Evolutionary conservation across 2,329 filamentous ascomycete genomes (phyloP), one percentile per base, ranked within the genome.

Genomic region (Sphaerulina populicola): DNA sequence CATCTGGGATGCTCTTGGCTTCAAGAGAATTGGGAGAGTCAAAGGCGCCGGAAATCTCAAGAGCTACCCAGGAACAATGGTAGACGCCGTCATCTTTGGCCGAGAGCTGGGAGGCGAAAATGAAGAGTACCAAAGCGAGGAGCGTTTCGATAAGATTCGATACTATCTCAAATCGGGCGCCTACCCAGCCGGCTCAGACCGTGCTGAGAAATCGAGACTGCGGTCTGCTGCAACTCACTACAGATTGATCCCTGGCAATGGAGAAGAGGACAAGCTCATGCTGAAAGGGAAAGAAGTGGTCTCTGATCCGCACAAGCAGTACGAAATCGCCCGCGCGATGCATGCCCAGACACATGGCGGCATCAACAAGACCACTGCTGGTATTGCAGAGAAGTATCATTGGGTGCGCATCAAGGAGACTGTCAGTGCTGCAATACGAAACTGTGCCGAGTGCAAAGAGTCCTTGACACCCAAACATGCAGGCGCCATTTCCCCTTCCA

Each of bases 331-430:
- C 10, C 77, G 86, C 41, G 75, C 78, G 52, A 78, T 90, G 35
- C 93, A 98, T 69, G 75, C 81, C 47, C 71, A 76, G 51, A 78
- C 83, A 38, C 93, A 98, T 66, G 88, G 86, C 6, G 93, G 93
- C 46, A 97, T 97, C 75, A 98, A 98, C 75, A 96, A 96, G 74
- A 97, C 91, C 0, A 97, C 91, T 1, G 90, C 91, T 15, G 85
- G 83, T 15, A 95, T 98, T 63, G 88, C 91, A 9, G 88, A 96
- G 66, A 86, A 85, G 64, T 96, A 91, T 67, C 93, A 97, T 71
- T 98, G 93, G 93, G 90, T 94, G 43, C 81, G 91, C 55, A 97
- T 97, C 73, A 98, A 97, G 69, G 90, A 96, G 71, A 97, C 91
- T 0, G 93, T 96, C 55, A 93, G 86, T 66, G 83, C 91, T 66